A percentile compares a stretch with the other conserved stretches of the same genome.
phyloP scores from a whole-genome alignment of 2,329 filamentous ascomycete species.

The Botrytis tulipae region DNA sequence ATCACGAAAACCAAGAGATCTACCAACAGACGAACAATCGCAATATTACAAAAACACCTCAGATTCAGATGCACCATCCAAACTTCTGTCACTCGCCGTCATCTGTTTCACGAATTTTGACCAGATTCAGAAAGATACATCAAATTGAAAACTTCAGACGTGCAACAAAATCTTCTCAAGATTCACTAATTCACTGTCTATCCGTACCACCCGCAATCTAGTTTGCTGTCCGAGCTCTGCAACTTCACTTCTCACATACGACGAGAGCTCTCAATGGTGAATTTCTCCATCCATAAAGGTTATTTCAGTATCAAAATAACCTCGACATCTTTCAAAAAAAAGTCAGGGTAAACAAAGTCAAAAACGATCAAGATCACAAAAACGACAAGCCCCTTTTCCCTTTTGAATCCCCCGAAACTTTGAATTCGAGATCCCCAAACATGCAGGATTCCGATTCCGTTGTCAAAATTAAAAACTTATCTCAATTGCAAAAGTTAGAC shows the following conservation, averaged over 20 bases:
- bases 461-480: not conserved
- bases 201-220: no score
- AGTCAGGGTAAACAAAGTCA: not conserved
- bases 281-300: not conserved
- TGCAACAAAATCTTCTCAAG: not conserved
- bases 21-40: not conserved
- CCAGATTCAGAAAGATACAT: not conserved
- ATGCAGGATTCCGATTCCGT: not conserved
- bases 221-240: not conserved
- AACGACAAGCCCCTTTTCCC: not conserved
- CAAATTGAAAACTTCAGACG: not conserved
- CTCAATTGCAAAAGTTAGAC: not conserved
- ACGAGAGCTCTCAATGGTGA: not conserved
- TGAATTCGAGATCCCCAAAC: not conserved
- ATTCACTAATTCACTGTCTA: not conserved
- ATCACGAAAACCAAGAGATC: not conserved
- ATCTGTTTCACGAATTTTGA: not conserved
- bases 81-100: not conserved
- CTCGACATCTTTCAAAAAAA: not conserved
- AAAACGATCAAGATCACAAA: not conserved
- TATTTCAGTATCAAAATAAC: no score
- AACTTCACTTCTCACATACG: not conserved
- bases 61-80: not conserved
- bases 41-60: not conserved
- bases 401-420: not conserved